Percentiles rank a stretch among this genome's conserved stretches.
Evolutionary conservation across 352 stramenopile genomes (phyloP).

Genomic region (Phytophthora pinifolia): DNA sequence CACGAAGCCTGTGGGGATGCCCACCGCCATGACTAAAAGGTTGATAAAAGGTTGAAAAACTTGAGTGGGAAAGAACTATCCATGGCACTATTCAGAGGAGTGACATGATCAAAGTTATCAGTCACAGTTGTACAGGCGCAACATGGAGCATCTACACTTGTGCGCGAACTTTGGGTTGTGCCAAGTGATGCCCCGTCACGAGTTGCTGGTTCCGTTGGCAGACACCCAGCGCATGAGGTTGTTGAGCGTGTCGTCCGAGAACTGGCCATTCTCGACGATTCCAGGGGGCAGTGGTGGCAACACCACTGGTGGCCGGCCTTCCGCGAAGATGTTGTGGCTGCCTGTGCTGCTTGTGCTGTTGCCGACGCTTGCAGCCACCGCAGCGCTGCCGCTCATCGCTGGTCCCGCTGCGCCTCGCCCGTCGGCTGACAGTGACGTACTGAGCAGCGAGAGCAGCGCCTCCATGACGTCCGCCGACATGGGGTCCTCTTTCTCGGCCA

Average conservation of each 20-base stretch:
- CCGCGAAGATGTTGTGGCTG: constrained; percentile 30
- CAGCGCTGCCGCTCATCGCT: too few relatives aligned
- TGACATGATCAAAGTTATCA: too few relatives aligned
- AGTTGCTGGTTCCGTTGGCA: constrained; percentile 10
- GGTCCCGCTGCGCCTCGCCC: background rate
- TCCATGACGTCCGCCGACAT: constrained; percentile 39
- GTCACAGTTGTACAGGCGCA: too few relatives aligned
- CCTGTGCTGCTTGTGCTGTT: constrained; percentile 25
- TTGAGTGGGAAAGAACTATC: too few relatives aligned
- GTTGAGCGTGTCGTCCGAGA: constrained; percentile 53
- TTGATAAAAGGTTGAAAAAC: too few relatives aligned
- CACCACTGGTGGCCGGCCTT: constrained; percentile 23
- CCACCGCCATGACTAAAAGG: too few relatives aligned
- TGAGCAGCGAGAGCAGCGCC: constrained; percentile 36
- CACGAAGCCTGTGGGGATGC: constrained; percentile 78
- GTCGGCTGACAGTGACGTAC: constrained; percentile 34
- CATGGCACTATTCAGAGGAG: too few relatives aligned
- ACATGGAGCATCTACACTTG: too few relatives aligned
- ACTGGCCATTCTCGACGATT: constrained; percentile 46
- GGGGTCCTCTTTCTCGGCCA: constrained; percentile 10
- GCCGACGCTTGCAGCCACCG: background rate
- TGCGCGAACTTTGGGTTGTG: too few relatives aligned
- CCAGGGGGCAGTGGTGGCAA: constrained; percentile 21
- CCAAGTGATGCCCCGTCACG: background rate
- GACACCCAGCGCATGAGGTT: constrained; percentile 40